Evolutionary conservation across 257 asterid species (phyloP), one percentile per base, ranked within the genome.

Genomic region (Linderniella brevidens): DNA sequence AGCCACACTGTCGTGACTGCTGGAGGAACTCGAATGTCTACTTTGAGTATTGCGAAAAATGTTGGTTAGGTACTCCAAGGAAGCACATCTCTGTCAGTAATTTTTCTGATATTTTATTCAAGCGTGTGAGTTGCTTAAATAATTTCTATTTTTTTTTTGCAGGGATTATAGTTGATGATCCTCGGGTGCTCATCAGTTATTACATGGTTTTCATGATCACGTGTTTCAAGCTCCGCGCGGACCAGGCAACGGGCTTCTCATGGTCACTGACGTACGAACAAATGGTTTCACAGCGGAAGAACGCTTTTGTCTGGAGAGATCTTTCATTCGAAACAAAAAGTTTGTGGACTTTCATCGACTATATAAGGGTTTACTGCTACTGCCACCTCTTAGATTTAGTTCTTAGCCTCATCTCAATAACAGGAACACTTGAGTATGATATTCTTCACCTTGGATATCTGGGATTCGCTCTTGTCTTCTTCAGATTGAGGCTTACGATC

Each of bases 381-480:
- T 90, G 99, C 58, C 99, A 90, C 74, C 94, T 90, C 19, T 52
- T 90, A 59, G 99, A 90, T 72, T 78, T 90, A n/a, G 96, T 90
- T 45, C 96, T 90, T 55, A 70, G 93, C 19, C 73, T 90, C 68
- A 68, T 90, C 60, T 65, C 85, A 55, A 77, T 90, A 41, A 90
- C 96, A 1, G 99, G 99, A 57, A 85, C 96, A 44, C 77, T 90
- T n/a, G 99, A 90, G 55, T 90, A 85, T 50, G 99, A 90, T 65
- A 76, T 90, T 71, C 76, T 90, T 64, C 99, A 90, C 76, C 83
- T 90, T 14, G 99, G 99, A 41, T 90, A 90, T 68, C 93, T 90
- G 47, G 80, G 78, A 38, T 90, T 85, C 68, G 99, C 99, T 62
- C 86, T 90, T 56, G 64, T 73, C 62, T 90, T 85, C 84, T 90